A percentile compares a stretch with the other conserved stretches of the same genome.
These are phyloP conservation scores for Pulchroboletus neoregius DNA, from an alignment of 1,284 basidiomycete species.

Conservation along the genomic window DNA sequence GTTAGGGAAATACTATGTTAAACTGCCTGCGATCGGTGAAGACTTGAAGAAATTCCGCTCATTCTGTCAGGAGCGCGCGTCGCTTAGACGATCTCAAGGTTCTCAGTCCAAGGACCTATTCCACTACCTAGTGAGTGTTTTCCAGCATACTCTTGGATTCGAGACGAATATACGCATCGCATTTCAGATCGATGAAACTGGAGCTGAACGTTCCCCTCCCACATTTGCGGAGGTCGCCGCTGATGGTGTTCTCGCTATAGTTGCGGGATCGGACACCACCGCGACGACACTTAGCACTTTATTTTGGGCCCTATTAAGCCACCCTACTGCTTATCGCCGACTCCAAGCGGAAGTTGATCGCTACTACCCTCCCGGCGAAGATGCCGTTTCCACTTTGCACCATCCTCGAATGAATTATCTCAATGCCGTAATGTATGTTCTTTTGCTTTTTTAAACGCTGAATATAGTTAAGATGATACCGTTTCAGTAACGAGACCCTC, in stretches of 20 bases:
- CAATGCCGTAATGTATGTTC: constrained; percentile 50
- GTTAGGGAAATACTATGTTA: constrained; percentile 33
- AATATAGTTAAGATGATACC: constrained; percentile 10
- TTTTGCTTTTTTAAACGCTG: constrained; percentile 4
- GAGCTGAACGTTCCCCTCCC: constrained; percentile 39
- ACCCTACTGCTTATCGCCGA: constrained; percentile 43
- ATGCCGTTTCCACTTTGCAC: constrained; percentile 33
- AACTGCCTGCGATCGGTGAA: constrained; percentile 31
- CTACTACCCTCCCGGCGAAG: constrained; percentile 39
- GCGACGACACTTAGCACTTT: constrained; percentile 42
- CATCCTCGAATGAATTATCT: constrained; percentile 43
- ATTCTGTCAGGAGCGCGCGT: constrained; percentile 35
- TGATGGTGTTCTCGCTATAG: constrained; percentile 47
- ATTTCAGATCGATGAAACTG: constrained; percentile 46
- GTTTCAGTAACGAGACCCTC: constrained; percentile 52
- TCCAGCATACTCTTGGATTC: neutral
- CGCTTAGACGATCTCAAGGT: constrained; percentile 33
- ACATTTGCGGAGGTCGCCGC: constrained; percentile 38
- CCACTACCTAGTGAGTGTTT: constrained; percentile 21
- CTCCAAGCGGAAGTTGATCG: constrained; percentile 51
- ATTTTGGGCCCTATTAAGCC: constrained; percentile 44
- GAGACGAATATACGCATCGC: neutral
- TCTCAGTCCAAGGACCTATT: constrained; percentile 46
- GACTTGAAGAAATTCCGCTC: constrained; percentile 33
- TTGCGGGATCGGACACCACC: constrained; percentile 59